Conservation (phyloP, 257 asterid species). For the Primulina eburnea region DNA sequence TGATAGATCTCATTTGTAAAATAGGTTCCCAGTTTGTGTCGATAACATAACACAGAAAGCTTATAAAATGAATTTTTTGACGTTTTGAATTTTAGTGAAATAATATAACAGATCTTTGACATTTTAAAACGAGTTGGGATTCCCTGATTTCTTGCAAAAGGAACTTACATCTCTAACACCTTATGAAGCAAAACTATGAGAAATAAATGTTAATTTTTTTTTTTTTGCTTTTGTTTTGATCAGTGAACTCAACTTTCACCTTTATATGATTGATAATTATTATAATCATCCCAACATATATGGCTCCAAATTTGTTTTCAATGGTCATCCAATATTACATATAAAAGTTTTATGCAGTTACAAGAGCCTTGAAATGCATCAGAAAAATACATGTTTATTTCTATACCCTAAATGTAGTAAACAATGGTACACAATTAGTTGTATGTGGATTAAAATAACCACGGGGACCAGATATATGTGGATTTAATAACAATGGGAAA, state of each 20-base stretch:
- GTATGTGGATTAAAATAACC: constrained; percentile 14
- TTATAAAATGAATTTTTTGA: too few species aligned
- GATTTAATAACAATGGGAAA: too few species aligned
- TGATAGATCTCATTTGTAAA: too few species aligned
- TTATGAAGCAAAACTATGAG: not conserved
- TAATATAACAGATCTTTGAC: too few species aligned
- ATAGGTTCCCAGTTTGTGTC: too few species aligned
- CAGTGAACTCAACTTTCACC: too few species aligned
- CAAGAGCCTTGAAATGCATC: constrained; percentile 6
- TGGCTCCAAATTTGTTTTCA: not conserved
- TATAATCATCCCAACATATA: not conserved
- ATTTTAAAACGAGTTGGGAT: too few species aligned
- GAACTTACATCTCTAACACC: not conserved
- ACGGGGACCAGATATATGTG: not conserved
- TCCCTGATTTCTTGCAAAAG: not conserved
- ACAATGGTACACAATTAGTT: not conserved
- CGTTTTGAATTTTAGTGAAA: too few species aligned
- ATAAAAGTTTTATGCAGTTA: constrained; percentile 5
- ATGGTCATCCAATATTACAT: not conserved
- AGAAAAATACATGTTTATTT: not conserved
- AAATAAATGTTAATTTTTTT: too few species aligned
- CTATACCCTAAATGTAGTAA: not conserved
- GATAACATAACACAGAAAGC: not conserved
- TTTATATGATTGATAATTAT: too few species aligned
- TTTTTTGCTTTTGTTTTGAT: too few species aligned